Conservation (phyloP, 371 early-diverging fungal species). For the Cokeromyces recurvatus region DNA sequence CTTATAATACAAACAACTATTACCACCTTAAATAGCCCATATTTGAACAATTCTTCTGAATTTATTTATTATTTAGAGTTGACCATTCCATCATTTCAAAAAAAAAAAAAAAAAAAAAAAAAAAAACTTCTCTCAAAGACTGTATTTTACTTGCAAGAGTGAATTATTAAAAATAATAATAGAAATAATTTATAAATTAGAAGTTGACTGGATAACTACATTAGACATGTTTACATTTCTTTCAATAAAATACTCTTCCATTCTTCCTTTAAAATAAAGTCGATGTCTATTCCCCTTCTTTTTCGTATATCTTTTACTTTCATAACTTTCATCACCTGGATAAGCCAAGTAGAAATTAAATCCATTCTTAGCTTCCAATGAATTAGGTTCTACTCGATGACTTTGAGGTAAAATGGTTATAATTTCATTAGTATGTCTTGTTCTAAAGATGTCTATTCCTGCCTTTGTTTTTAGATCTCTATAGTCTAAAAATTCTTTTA, state of each 20-base stretch:
- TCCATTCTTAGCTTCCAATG: conserved; percentile 7
- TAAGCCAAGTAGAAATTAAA: conserved; percentile 28
- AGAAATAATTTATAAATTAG: no score
- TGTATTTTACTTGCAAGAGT: no score
- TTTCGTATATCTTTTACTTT: conserved; percentile 7
- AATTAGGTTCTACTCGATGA: conserved; percentile 13
- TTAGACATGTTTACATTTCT: conserved; percentile 25
- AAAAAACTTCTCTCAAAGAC: no score
- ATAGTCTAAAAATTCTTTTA: conserved; percentile 27
- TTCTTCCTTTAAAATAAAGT: conserved; percentile 27
- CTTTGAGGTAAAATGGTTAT: conserved; percentile 48
- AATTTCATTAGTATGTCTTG: conserved; percentile 5
- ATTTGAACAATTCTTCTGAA: no score
- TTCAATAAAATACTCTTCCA: conserved; percentile 24
- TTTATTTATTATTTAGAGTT: no score
- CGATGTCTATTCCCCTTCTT: conserved; percentile 29
- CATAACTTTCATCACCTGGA: conserved; percentile 36
- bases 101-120: no score
- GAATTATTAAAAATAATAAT: no score
- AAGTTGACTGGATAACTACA: no score
- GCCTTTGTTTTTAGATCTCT: conserved; percentile 23
- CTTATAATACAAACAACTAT: no score
- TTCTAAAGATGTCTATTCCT: conserved; percentile 33
- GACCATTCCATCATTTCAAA: no score
- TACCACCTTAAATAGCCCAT: no score